phyloP scores from a whole-genome alignment of 163 green algal genomes.

The Coccomyxa subellipsoidea region DNA sequence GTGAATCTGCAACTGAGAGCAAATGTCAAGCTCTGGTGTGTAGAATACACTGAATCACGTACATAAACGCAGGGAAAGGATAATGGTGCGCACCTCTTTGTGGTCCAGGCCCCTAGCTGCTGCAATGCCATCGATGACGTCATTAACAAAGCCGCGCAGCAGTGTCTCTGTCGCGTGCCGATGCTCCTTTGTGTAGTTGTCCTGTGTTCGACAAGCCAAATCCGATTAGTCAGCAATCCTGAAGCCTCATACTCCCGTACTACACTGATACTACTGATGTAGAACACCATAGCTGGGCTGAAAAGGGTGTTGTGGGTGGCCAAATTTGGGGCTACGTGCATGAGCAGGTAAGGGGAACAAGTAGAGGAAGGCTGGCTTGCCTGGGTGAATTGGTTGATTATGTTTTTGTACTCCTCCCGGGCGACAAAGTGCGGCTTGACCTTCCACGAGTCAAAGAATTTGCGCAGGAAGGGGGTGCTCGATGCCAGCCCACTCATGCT shows the following conservation, averaged over 20 bases:
- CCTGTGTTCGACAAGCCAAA: constrained; percentile 5
- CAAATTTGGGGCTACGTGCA: too few relatives aligned
- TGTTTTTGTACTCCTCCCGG: constrained; percentile 65
- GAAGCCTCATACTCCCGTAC: too few relatives aligned
- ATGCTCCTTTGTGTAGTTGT: constrained; percentile 42
- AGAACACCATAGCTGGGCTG: too few relatives aligned
- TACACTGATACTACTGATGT: too few relatives aligned
- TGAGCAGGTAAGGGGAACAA: too few relatives aligned
- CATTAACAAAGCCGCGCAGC: constrained; percentile 18
- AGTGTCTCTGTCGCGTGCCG: constrained; percentile 20
- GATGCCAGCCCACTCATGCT: constrained; percentile 42
- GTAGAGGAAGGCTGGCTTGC: too few relatives aligned
- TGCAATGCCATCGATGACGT: constrained; percentile 44
- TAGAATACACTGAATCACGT: too few relatives aligned
- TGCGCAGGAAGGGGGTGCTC: constrained; percentile 39
- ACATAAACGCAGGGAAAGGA: too few relatives aligned
- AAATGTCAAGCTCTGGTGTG: too few relatives aligned
- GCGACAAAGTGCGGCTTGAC: constrained; percentile 34
- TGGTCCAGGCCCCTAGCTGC: constrained; percentile 21
- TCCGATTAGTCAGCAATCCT: too few relatives aligned
- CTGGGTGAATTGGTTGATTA: constrained; percentile 41
- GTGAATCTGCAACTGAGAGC: too few relatives aligned
- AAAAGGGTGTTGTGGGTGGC: too few relatives aligned
- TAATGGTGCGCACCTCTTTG: constrained; percentile 4
- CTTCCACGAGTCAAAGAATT: constrained; percentile 52